Base-by-base conservation (phyloP, 2,329 filamentous ascomycete genomes). In the Chaetomiaceae sp. region DNA sequence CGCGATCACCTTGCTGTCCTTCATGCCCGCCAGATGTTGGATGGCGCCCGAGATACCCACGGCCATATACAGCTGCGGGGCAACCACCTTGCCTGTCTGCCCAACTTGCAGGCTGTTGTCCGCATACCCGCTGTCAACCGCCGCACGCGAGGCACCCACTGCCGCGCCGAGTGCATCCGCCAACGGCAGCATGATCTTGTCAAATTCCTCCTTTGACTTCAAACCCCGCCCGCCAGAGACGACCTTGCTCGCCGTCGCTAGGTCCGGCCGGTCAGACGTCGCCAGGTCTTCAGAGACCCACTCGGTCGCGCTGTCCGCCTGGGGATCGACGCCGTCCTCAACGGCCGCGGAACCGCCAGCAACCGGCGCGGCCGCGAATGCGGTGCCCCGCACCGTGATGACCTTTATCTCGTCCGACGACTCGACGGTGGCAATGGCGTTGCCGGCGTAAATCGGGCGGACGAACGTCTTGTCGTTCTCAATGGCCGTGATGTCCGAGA, bases 1-100 rank as follows among this genome's bases (percentile, higher is more conserved):
- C 20, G 92, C 94, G 74, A 99, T 99, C 54, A 99, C 94, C 77
- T 99, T 99, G 77, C 90, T 96, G 69, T 99, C 94, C 81, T 99
- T 99, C 94, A 99, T 99, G 68, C 94, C 94, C 29, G 94, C 94
- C 73, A 99, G 73, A 77, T 99, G 94, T 75, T 99, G 94, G 63
- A 99, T 99, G 20, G 94, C 94, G 49, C 94, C 94, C 8, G 90
- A 96, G 64, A 99, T 97, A 66, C 94, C 94, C 11, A 92, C 91
- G 49, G 90, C 95, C 62, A 99, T 80, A 69, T 99, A 99, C 56
- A 99, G 76, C 71, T 99, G 86, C 55, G 94, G 94, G 42, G 94
- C 94, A 50, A 99, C 92, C 58, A 97, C 95, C 81, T 99, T 99
- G 66, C 94, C 94, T 13, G 94, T 99, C 78, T 99, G 94, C 41